These are phyloP conservation scores for Biscogniauxia mediterranea DNA, from an alignment of 2,329 filamentous ascomycete genomes.

Conservation along the genomic window DNA sequence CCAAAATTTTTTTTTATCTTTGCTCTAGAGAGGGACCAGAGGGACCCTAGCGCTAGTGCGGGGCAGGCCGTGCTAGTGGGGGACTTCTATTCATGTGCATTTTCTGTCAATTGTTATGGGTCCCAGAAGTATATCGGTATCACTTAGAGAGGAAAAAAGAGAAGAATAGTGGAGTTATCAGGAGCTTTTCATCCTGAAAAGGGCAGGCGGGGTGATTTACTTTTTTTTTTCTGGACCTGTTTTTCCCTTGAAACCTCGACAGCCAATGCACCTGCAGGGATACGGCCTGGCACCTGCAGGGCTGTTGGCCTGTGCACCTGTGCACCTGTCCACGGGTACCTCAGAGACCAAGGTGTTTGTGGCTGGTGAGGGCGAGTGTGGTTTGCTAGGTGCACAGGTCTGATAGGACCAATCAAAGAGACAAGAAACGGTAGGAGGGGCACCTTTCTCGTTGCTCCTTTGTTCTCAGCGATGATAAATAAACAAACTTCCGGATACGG, in stretches of 20 bases:
- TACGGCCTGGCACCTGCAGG: no score
- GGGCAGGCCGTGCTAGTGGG: conserved; percentile 13
- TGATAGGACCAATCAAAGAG: conserved; percentile 3
- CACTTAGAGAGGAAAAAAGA: background rate
- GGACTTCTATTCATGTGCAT: background rate
- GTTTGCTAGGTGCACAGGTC: background rate
- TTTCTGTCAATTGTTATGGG: background rate
- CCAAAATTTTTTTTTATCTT: conserved; percentile 40
- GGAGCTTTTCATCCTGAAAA: background rate
- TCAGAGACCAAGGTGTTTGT: background rate
- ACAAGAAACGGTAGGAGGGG: conserved; percentile 4
- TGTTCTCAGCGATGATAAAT: conserved; percentile 31
- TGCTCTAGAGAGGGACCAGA: conserved; percentile 11
- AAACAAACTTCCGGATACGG: conserved; percentile 38
- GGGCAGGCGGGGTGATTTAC: background rate
- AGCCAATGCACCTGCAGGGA: background rate
- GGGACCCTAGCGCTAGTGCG: conserved; percentile 20
- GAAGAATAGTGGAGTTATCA: no score
- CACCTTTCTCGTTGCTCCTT: conserved; percentile 18
- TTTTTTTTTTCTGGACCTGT: background rate
- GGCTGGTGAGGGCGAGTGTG: background rate
- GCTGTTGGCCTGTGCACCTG: no score
- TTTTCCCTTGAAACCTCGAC: background rate
- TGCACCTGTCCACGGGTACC: no score
- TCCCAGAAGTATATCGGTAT: background rate